A percentile compares a stretch with the other conserved stretches of the same genome.
phyloP scores from a whole-genome alignment of 768 basidiomycete species.

The Lanmaoa rubissima region DNA sequence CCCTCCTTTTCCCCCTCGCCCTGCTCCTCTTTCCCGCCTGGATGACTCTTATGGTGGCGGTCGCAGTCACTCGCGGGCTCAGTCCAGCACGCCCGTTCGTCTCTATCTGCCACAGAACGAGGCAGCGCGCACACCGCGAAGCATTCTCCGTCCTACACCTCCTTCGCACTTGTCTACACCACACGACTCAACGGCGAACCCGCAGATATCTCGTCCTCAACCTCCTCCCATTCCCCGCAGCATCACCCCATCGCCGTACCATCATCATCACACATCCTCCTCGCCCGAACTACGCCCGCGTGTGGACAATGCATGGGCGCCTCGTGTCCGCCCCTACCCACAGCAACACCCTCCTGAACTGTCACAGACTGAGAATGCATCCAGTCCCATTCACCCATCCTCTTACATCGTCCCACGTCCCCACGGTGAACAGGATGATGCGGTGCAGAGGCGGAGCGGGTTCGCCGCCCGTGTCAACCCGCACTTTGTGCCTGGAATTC shows the following conservation, averaged over 20 bases:
- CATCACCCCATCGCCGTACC: slow-evolving; percentile 5
- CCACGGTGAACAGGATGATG: slow-evolving; percentile 11
- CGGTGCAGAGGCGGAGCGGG: slow-evolving; percentile 10
- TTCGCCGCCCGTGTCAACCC: slow-evolving; percentile 13
- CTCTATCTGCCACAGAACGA: slow-evolving; percentile 3
- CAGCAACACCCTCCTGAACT: slow-evolving; percentile 12
- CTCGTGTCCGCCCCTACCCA: slow-evolving; percentile 19
- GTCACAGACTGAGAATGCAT: background rate
- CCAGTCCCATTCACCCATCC: slow-evolving; percentile 1
- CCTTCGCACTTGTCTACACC: background rate
- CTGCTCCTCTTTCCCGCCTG: slow-evolving; percentile 5
- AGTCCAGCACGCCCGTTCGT: slow-evolving; percentile 2
- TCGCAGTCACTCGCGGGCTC: slow-evolving; percentile 1
- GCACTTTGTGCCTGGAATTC: slow-evolving; percentile 11
- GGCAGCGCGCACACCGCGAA: slow-evolving; percentile 7
- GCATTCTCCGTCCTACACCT: slow-evolving; percentile 19
- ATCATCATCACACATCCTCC: slow-evolving; percentile 25
- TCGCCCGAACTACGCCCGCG: slow-evolving; percentile 24
- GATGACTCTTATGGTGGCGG: slow-evolving; percentile 4
- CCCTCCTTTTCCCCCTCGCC: slow-evolving; percentile 21
- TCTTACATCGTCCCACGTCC: slow-evolving; percentile 15
- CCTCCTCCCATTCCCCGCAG: slow-evolving; percentile 10
- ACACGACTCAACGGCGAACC: slow-evolving; percentile 1
- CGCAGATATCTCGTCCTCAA: background rate
- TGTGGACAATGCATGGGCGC: slow-evolving; percentile 21